A percentile compares a stretch with the other conserved stretches of the same genome.
These are phyloP conservation scores for Sporothrix brunneoviolacea DNA, from an alignment of 2,329 filamentous ascomycete genomes.

Conservation along the genomic window DNA sequence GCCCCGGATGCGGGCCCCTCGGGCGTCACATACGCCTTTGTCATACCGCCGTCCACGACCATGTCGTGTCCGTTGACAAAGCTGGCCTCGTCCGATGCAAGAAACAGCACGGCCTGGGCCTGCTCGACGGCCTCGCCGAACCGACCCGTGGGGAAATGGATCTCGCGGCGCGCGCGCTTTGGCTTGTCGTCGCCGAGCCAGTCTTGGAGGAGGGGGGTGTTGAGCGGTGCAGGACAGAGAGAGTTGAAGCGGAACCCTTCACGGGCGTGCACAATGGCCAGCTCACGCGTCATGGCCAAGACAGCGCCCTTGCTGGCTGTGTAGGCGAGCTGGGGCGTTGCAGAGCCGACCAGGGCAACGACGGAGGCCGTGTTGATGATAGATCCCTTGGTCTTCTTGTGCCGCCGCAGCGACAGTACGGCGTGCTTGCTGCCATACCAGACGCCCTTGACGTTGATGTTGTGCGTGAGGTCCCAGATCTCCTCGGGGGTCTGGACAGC, in stretches of 20 bases:
- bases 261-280: slow-evolving; percentile 85
- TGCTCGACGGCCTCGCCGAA: slow-evolving; percentile 95
- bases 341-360: slow-evolving; percentile 78
- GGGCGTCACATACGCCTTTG: slow-evolving; percentile 75
- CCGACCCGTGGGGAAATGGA: slow-evolving; percentile 81
- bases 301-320: slow-evolving; percentile 93
- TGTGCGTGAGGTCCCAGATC: slow-evolving; percentile 91
- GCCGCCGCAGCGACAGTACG: slow-evolving; percentile 68
- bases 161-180: slow-evolving; percentile 75
- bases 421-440: slow-evolving; percentile 95
- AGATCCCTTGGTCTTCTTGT: slow-evolving; percentile 71
- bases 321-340: slow-evolving; percentile 85
- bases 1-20: slow-evolving; percentile 50
- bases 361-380: slow-evolving; percentile 92
- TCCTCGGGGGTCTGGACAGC: slow-evolving; percentile 78
- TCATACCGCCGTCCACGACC: slow-evolving; percentile 93
- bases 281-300: slow-evolving; percentile 78
- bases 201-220: slow-evolving; percentile 86
- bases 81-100: slow-evolving; percentile 81
- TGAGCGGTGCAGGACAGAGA: slow-evolving; percentile 83
- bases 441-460: slow-evolving; percentile 97
- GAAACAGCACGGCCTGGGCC: slow-evolving; percentile 79
- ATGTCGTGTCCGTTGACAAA: slow-evolving; percentile 91
- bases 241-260: slow-evolving; percentile 87
- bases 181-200: slow-evolving; percentile 82